Percentiles rank a stretch among this genome's conserved stretches.
Conservation (phyloP, 177 flowering plant species). For the Vitis hybrid region DNA sequence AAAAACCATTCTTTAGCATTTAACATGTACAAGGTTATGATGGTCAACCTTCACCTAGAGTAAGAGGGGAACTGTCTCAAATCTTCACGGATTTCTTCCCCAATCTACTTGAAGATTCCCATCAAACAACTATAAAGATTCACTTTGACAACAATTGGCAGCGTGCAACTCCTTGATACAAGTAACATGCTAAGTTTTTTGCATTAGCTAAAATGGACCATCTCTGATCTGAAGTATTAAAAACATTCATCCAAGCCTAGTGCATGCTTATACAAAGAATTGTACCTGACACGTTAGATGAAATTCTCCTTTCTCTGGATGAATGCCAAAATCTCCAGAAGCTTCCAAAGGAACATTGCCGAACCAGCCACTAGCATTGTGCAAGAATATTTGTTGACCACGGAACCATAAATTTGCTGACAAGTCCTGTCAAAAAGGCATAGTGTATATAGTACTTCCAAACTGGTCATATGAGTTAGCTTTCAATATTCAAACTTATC, state of each 20-base stretch:
- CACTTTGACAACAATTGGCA: too few species aligned
- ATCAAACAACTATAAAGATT: too few species aligned
- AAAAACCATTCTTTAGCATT: too few species aligned
- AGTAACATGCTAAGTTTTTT: neutral
- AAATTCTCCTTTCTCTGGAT: conserved; percentile 96
- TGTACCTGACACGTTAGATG: conserved; percentile 96
- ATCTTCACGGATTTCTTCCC: too few species aligned
- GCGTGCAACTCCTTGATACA: neutral
- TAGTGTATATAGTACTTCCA: neutral
- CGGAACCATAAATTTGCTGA: conserved; percentile 84
- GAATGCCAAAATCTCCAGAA: conserved; percentile 95
- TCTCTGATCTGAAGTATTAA: neutral
- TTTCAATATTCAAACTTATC: neutral
- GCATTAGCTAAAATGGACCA: neutral
- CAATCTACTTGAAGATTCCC: too few species aligned
- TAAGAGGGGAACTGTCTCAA: too few species aligned
- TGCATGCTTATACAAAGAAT: neutral
- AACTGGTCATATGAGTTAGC: neutral
- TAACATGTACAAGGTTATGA: too few species aligned
- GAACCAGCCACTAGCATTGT: conserved; percentile 93
- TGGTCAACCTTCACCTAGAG: too few species aligned
- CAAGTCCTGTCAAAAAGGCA: conserved; percentile 40
- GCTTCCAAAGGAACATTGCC: conserved; percentile 94
- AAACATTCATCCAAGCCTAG: neutral
- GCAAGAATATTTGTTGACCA: conserved; percentile 85